phyloP scores from a whole-genome alignment of 1,139 yeast species.

The Geotrichum fermentans region DNA sequence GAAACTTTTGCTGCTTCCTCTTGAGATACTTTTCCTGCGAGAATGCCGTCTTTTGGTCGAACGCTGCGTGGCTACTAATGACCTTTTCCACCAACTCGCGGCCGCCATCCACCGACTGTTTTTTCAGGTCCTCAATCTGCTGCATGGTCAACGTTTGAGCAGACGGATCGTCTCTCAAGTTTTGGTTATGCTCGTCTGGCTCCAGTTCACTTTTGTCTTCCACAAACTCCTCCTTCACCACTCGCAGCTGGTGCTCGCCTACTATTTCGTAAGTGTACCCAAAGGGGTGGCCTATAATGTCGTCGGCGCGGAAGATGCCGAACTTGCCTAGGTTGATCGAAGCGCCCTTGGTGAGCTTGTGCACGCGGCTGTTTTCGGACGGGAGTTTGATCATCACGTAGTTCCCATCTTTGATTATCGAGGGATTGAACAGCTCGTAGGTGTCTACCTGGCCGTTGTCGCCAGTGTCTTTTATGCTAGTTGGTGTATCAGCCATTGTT shows the following conservation, averaged over 20 bases:
- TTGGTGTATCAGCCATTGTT: no score
- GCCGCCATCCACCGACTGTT: slow-evolving; percentile 44
- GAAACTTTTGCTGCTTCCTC: slow-evolving; percentile 86
- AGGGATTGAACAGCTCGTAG: slow-evolving; percentile 17
- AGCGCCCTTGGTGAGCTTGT: slow-evolving; percentile 57
- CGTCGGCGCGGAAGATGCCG: slow-evolving; percentile 74
- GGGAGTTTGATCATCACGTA: slow-evolving; percentile 73
- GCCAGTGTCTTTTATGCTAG: background rate
- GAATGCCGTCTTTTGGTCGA: slow-evolving; percentile 80
- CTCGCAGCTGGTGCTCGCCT: slow-evolving; percentile 36
- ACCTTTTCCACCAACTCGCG: slow-evolving; percentile 76
- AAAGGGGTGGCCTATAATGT: slow-evolving; percentile 71
- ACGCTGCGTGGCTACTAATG: slow-evolving; percentile 77
- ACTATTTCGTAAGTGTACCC: slow-evolving; percentile 87
- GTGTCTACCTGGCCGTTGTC: background rate
- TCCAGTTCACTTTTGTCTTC: slow-evolving; percentile 33
- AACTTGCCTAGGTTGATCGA: slow-evolving; percentile 79
- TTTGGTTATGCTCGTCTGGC: slow-evolving; percentile 53
- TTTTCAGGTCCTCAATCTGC: slow-evolving; percentile 77
- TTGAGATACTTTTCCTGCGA: slow-evolving; percentile 89
- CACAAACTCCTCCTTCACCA: slow-evolving; percentile 29
- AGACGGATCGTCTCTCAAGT: slow-evolving; percentile 68
- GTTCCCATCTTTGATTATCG: slow-evolving; percentile 43
- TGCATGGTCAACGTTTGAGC: slow-evolving; percentile 69
- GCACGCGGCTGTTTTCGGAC: slow-evolving; percentile 69